Evolutionary conservation across 345 rosid species (phyloP), one percentile per base, ranked within the genome.

Genomic region (Durio zibethinus): DNA sequence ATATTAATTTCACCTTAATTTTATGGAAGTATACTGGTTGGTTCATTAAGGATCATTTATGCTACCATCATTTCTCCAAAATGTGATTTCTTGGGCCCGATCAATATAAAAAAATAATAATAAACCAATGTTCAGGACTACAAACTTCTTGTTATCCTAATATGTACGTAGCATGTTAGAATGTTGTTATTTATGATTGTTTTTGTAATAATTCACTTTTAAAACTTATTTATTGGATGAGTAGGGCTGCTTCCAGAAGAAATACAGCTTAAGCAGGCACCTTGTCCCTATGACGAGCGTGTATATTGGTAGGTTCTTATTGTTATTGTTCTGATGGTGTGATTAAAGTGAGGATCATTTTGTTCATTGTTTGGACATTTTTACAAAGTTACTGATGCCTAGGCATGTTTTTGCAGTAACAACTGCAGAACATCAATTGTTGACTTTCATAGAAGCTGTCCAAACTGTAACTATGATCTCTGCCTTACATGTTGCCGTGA

Each of bases 401-500:
- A 67, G 21, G 35, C 43, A 5, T 48, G 45, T 77, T 31, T 27
- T 59, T 74, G 81, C 87, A 90, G 92, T 70, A 81, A 91, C 81
- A 83, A 77, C 78, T 92, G 94, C 86, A 79, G 77, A 72, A 89
- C 97, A 35, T 84, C 94, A 0, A 87, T 90, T 33, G 80, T 80
- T 79, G 91, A 90, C 82, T 79, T 81, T 21, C 91, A 87, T 76
- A 78, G 91, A 75, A 86, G 83, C 80, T 90, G 94, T 79, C 78
- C 75, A 5, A 80, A 25, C 47, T 90, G 94, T 82, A 35, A 61
- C 2, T 84, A 74, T 64, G 94, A 89, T 80, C 88, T 87, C 40
- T 90, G 94, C 77, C 84, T 89, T 75, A 65, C n/a, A 42, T 90
- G 94, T 78, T 87, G 91, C 75, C 68, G 60, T 38, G 94, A 90